Conservation (phyloP, 2,329 filamentous ascomycete species). For the Fusarium oligoseptatum region DNA sequence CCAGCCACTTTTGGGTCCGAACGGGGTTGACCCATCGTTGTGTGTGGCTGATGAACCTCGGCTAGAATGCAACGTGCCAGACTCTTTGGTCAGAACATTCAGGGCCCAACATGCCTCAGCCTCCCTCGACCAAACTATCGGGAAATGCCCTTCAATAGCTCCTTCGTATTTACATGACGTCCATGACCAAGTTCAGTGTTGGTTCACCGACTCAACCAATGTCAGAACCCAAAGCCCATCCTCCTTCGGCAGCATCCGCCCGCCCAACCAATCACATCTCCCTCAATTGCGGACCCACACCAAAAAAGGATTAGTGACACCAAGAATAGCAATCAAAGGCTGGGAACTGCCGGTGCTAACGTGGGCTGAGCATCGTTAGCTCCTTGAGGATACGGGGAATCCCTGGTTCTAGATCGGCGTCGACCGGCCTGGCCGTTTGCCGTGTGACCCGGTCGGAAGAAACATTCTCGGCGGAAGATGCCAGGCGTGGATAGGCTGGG, state of each 20-base stretch:
- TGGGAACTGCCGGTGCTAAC: not conserved
- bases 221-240: not conserved
- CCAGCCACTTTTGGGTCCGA: not conserved
- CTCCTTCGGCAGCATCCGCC: not conserved
- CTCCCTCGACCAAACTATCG: not conserved
- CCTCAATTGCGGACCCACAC: not conserved
- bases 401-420: not conserved
- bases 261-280: not conserved
- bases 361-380: not conserved
- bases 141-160: not conserved
- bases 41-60: not conserved
- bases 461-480: not conserved
- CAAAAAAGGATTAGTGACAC: not conserved
- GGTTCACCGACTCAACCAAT: not conserved
- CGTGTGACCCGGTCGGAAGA: not conserved
- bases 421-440: not conserved
- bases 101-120: not conserved
- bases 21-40: not conserved
- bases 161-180: not conserved
- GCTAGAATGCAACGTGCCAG: not conserved
- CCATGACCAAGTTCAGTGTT: not conserved
- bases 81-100: not conserved
- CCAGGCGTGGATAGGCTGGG: not conserved
- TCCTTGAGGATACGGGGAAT: not conserved
- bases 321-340: not conserved